Evolutionary conservation across 495 filamentous ascomycete species (phyloP).

Genomic region (Podospora tetraspora): DNA sequence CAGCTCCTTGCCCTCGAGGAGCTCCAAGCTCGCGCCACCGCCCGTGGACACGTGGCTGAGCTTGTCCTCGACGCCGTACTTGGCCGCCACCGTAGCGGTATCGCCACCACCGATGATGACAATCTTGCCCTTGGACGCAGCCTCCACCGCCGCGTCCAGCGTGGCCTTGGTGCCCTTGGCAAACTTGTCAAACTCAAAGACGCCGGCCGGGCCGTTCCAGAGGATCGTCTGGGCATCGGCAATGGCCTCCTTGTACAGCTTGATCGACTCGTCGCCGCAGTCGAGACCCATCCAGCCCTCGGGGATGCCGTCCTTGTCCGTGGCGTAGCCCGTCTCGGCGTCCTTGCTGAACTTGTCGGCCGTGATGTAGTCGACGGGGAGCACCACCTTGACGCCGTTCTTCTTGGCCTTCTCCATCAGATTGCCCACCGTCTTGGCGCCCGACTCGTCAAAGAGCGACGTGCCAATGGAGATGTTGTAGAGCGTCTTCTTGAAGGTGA

Average conservation of each 20-base stretch:
- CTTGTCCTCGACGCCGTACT: conserved; percentile 93
- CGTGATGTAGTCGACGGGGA: conserved; percentile 92
- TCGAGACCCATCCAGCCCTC: conserved; percentile 98
- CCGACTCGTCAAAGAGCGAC: conserved; percentile 90
- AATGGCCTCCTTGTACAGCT: conserved; percentile 82
- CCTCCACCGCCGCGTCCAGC: conserved; percentile 77
- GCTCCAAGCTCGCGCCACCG: conserved; percentile 89
- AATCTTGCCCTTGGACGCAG: conserved; percentile 73
- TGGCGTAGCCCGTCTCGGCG: conserved; percentile 74
- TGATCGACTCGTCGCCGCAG: conserved; percentile 78
- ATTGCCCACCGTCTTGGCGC: conserved; percentile 83
- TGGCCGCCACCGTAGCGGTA: conserved; percentile 95
- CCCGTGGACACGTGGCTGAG: conserved; percentile 97
- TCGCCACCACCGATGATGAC: conserved; percentile 99
- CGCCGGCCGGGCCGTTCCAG: conserved; percentile 96
- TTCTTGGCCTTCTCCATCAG: conserved; percentile 95
- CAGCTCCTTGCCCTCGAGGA: conserved; percentile 95
- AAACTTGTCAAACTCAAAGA: conserved; percentile 96
- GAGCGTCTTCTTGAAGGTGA: conserved; percentile 99
- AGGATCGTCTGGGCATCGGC: conserved; percentile 89
- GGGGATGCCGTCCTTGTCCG: conserved; percentile 83
- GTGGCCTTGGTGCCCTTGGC: conserved; percentile 84
- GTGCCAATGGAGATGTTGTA: conserved; percentile 85
- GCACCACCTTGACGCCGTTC: conserved; percentile 87
- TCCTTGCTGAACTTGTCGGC: conserved; percentile 90